Evolutionary conservation across 1,139 yeast species (phyloP).

Genomic region (Kodamaea ohmeri): DNA sequence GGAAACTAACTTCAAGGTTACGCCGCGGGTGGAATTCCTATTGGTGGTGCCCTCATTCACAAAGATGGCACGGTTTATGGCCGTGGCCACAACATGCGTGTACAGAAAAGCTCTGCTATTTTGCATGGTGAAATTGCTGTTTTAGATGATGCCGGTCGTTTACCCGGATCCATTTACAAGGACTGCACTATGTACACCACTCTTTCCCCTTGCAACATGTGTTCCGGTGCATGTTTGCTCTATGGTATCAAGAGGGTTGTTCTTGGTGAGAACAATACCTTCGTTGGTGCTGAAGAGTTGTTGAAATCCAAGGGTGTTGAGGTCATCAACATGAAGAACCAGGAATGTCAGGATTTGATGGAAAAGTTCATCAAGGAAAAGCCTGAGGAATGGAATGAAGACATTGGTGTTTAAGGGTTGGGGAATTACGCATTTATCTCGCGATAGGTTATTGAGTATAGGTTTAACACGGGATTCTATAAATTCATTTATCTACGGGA

Average conservation of each 20-base stretch:
- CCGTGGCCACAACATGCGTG: constrained; percentile 83
- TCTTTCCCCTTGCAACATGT: constrained; percentile 90
- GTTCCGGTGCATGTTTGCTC: constrained; percentile 87
- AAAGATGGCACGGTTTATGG: constrained; percentile 81
- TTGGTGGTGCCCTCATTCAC: constrained; percentile 70
- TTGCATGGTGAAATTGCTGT: constrained; percentile 91
- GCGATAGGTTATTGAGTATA: too few relatives aligned
- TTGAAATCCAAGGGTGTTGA: constrained; percentile 68
- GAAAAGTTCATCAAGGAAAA: constrained; percentile 69
- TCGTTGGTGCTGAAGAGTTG: constrained; percentile 74
- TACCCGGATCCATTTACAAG: constrained; percentile 65
- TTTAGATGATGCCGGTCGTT: constrained; percentile 85
- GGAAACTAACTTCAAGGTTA: constrained; percentile 38
- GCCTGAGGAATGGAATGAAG: constrained; percentile 86
- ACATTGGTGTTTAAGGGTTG: constrained; percentile 56
- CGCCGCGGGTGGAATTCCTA: constrained; percentile 89
- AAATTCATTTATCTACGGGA: too few relatives aligned
- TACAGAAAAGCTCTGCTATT: constrained; percentile 76
- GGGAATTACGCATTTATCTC: too few relatives aligned
- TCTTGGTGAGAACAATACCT: constrained; percentile 81
- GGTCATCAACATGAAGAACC: constrained; percentile 63
- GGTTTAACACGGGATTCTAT: too few relatives aligned
- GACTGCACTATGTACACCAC: constrained; percentile 85
- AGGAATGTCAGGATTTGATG: constrained; percentile 73
- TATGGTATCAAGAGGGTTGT: constrained; percentile 87